A percentile compares a stretch with the other conserved stretches of the same genome.
Evolutionary conservation across 257 asterid species (phyloP).

Genomic region (Solanum etuberosum): DNA sequence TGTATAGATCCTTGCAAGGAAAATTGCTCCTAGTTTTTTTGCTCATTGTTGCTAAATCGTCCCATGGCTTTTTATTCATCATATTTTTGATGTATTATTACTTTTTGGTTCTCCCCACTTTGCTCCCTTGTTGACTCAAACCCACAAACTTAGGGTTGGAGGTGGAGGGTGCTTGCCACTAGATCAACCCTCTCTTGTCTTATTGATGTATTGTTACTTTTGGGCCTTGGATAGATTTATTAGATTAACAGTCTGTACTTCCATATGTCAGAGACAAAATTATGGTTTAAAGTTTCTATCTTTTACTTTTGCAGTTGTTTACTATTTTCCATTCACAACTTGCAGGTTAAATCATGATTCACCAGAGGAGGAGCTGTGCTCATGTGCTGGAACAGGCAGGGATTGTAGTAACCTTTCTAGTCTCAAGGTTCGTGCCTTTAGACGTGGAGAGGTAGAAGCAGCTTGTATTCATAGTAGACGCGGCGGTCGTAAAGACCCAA

Average conservation of each 20-base stretch:
- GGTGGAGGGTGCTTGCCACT: background rate
- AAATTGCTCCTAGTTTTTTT: background rate
- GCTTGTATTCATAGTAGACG: background rate
- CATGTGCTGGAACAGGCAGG: slow-evolving; percentile 23
- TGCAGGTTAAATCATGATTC: slow-evolving; percentile 43
- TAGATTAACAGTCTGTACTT: background rate
- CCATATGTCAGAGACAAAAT: background rate
- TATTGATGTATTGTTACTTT: background rate
- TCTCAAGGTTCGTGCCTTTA: slow-evolving; percentile 30
- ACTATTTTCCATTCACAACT: background rate
- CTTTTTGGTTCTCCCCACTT: background rate
- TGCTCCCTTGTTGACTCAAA: background rate
- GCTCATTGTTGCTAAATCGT: background rate
- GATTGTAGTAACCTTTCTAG: slow-evolving; percentile 12
- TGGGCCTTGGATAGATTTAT: background rate
- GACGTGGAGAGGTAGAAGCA: background rate
- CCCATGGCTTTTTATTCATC: background rate
- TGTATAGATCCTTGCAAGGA: slow-evolving; percentile 2
- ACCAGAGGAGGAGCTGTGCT: slow-evolving; percentile 55
- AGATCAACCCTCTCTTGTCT: background rate
- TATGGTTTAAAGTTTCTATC: background rate
- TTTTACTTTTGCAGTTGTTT: background rate
- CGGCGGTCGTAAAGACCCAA: background rate
- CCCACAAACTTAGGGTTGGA: background rate
- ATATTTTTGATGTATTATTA: background rate